phyloP scores from a whole-genome alignment of 768 basidiomycete genomes.

The Piloderma croceum region DNA sequence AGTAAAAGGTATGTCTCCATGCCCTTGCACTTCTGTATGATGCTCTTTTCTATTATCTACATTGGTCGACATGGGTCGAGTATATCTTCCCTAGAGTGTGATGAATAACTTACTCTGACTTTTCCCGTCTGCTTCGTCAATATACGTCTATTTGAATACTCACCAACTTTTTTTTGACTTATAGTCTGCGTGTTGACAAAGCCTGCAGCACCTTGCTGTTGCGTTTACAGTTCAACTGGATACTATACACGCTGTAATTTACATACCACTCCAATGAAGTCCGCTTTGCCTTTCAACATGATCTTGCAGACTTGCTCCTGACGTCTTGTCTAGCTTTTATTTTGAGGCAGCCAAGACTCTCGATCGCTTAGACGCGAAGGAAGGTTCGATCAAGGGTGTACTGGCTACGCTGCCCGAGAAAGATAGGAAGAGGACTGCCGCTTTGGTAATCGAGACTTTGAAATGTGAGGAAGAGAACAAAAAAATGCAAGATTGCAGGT shows the following conservation, averaged over 20 bases:
- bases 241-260: no score
- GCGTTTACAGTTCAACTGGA: no score
- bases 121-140: background rate
- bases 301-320: background rate
- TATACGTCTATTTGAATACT: no score
- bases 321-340: constrained; percentile 66
- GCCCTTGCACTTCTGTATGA: constrained; percentile 35
- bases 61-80: constrained; percentile 79
- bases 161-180: no score
- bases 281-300: background rate
- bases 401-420: constrained; percentile 69
- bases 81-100: constrained; percentile 42
- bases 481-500: background rate
- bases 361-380: constrained; percentile 80
- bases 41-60: constrained; percentile 73
- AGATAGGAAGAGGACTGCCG: constrained; percentile 71
- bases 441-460: constrained; percentile 88
- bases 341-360: constrained; percentile 81
- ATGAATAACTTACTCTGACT: constrained; percentile 37
- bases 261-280: no score
- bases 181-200: no score
- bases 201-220: no score
- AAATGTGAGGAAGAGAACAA: constrained; percentile 63
- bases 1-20: constrained; percentile 2
- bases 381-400: constrained; percentile 89